A percentile compares a stretch with the other conserved stretches of the same genome.
These are phyloP conservation scores for Colletotrichum tofieldiae DNA, from an alignment of 2,329 filamentous ascomycete species.

Conservation along the genomic window DNA sequence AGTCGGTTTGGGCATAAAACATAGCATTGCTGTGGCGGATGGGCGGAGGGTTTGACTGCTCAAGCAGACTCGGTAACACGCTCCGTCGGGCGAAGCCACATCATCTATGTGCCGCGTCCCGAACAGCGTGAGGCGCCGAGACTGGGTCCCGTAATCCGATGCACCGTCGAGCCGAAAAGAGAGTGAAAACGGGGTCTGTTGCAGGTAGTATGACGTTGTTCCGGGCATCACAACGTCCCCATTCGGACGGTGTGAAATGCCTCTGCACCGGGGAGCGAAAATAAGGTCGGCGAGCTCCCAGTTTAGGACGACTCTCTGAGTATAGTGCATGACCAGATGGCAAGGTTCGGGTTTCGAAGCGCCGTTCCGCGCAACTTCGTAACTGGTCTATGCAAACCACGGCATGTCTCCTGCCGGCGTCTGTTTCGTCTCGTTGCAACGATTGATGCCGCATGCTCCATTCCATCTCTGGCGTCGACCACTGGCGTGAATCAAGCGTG, in stretches of 20 bases:
- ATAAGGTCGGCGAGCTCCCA: slow-evolving; percentile 4
- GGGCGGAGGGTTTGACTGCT: background rate
- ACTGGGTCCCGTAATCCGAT: slow-evolving; percentile 7
- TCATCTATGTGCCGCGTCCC: slow-evolving; percentile 32
- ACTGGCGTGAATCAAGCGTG: slow-evolving; percentile 18
- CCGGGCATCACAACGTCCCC: slow-evolving; percentile 10
- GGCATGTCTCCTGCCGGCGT: slow-evolving; percentile 18
- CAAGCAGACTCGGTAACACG: slow-evolving; percentile 21
- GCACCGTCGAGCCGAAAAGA: slow-evolving; percentile 21
- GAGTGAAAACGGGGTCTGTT: slow-evolving; percentile 12
- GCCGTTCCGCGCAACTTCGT: slow-evolving; percentile 1
- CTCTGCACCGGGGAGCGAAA: slow-evolving; percentile 1
- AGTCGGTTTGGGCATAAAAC: background rate
- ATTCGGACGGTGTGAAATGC: slow-evolving; percentile 9
- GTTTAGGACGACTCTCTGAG: slow-evolving; percentile 10
- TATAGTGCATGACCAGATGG: slow-evolving; percentile 34
- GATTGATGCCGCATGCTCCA: background rate
- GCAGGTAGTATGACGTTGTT: slow-evolving; percentile 34
- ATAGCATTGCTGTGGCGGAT: background rate
- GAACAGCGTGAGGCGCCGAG: slow-evolving; percentile 34
- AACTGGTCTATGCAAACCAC: slow-evolving; percentile 7
- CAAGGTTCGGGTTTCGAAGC: slow-evolving; percentile 18
- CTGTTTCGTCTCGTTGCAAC: slow-evolving; percentile 27
- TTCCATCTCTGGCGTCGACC: slow-evolving; percentile 1
- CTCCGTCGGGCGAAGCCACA: slow-evolving; percentile 32